Base-by-base conservation (phyloP, 176 grass and related monocot genomes). In the Bonia amplexicaulis region DNA sequence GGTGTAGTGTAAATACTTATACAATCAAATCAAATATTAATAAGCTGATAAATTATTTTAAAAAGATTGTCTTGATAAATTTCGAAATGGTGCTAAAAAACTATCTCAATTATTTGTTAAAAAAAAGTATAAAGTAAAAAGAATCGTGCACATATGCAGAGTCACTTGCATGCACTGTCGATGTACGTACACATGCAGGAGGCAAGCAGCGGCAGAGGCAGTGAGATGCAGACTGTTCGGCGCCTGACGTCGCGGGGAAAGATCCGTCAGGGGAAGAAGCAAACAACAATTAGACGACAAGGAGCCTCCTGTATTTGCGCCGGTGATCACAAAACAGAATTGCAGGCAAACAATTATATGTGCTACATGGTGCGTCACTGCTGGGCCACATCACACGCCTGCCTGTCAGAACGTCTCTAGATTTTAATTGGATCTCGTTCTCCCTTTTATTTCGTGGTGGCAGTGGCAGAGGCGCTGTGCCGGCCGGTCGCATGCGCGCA, bases 251-350 rank as follows among this genome's bases (percentile, higher is more conserved):
- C 48, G 71, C 33, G 48, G 31, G 13, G 87, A 31, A 85, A 80
- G 82, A 90, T 85, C 78, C 83, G 54, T 85, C 83, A 82, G 88
- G 42, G 63, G 83, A 71, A 81, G 83, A 90, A 90, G 72, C 51
- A 19, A 90, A 90, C 88, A 90, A 90, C 52, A 35, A 48, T 63
- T 55, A 90, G 54, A 86, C 78, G 88, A 90, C 88, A 76, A 90
- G 44, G 45, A 80, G 29, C 1, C 15, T 76, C 76, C 82, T 89
- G 82, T 85, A 49, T 69, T 51, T 80, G 23, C 61, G 69, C 40
- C 82, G 70, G 82, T 80, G 77, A 23, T 60, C 76, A 61, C 69
- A 22, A 17, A 89, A 85, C 87, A 89, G 82, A 86, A 81, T 86
- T 83, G 78, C 88, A 81, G 82, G 60, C 60, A 40, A 27, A 71